A percentile compares a stretch with the other conserved stretches of the same genome.
These are phyloP conservation scores for Porcisia hertigi DNA, from an alignment of 208 protist genomes.

Conservation along the genomic window DNA sequence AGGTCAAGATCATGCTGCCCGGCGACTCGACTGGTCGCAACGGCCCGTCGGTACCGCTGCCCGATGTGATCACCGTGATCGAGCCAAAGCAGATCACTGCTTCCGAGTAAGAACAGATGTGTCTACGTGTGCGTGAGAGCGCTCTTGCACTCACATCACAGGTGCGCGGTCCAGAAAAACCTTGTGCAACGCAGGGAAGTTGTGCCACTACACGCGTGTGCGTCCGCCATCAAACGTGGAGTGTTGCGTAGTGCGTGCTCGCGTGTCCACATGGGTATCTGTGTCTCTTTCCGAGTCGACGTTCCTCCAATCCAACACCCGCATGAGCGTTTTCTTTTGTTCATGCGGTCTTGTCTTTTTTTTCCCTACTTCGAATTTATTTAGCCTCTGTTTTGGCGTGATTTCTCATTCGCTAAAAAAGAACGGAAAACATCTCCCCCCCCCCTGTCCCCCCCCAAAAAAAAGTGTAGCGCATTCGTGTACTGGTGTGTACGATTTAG, in stretches of 20 bases:
- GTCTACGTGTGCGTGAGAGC: conserved; percentile 1
- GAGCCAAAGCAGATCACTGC: conserved; percentile 65
- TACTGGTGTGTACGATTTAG: neutral
- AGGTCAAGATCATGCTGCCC: conserved; percentile 99
- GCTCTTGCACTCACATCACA: neutral
- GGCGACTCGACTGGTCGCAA: conserved; percentile 80
- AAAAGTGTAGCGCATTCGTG: neutral
- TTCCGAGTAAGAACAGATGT: conserved; percentile 16
- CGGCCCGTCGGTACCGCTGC: conserved; percentile 60
- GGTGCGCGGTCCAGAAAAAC: neutral
- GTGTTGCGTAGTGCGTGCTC: neutral
- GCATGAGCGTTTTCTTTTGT: neutral
- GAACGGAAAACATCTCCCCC: conserved; percentile 10
- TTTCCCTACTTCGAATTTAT: neutral
- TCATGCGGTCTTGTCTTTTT: neutral
- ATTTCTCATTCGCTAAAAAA: conserved; percentile 21
- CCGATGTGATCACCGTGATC: conserved; percentile 82
- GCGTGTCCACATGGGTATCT: neutral
- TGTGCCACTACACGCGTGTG: neutral
- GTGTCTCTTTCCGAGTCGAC: neutral
- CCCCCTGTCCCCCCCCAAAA: neutral
- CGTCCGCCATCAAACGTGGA: neutral
- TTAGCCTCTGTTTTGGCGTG: conserved; percentile 26
- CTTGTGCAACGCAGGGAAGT: neutral
- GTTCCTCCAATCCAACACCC: neutral